phyloP scores from a whole-genome alignment of 345 rosid genomes.

The Salix caprea region DNA sequence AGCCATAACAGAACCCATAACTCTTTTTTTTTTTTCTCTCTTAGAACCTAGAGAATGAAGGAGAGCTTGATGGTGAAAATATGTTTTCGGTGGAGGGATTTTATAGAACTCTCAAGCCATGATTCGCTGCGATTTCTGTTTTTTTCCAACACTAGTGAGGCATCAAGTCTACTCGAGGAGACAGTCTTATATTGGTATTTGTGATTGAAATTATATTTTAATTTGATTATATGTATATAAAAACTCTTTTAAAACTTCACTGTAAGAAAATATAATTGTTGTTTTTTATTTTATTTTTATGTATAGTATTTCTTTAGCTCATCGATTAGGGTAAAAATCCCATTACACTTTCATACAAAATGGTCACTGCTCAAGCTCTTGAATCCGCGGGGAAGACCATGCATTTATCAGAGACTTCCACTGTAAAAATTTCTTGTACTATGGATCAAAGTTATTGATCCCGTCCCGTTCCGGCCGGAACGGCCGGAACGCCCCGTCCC shows the following conservation, averaged over 20 bases:
- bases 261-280: too few relatives aligned
- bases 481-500: too few relatives aligned
- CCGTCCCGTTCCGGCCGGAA: too few relatives aligned
- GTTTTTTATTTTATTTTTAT: too few relatives aligned
- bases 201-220: too few relatives aligned
- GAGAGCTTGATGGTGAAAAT: background rate
- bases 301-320: background rate
- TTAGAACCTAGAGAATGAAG: background rate
- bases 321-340: background rate
- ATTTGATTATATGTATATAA: too few relatives aligned
- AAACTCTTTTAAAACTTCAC: too few relatives aligned
- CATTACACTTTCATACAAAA: background rate
- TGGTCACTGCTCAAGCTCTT: background rate
- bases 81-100: background rate
- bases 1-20: constrained; percentile 30
- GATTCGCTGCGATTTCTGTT: constrained; percentile 28
- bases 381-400: background rate
- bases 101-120: constrained; percentile 31
- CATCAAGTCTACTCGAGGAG: too few relatives aligned
- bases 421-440: too few relatives aligned
- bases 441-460: too few relatives aligned
- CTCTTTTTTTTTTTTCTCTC: background rate
- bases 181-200: too few relatives aligned
- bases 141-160: background rate
- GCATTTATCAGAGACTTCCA: too few relatives aligned